These are phyloP conservation scores for Emmonsia crescens DNA, from an alignment of 2,329 filamentous ascomycete species.

Conservation along the genomic window DNA sequence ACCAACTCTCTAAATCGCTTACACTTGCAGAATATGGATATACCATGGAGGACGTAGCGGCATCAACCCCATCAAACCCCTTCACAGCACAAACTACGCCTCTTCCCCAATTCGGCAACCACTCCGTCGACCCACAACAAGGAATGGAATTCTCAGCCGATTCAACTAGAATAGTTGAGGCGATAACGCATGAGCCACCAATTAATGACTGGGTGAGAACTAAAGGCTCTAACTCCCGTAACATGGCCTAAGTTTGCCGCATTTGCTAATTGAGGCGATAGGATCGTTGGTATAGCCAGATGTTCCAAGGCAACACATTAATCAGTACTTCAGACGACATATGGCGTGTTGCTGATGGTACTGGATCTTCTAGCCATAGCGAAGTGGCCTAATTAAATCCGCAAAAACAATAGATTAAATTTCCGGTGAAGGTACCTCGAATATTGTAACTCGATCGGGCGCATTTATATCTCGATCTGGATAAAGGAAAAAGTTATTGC, in stretches of 20 bases:
- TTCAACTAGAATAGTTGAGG: conserved; percentile 4
- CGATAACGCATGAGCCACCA: conserved; percentile 1
- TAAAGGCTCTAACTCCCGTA: not conserved
- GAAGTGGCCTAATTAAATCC: not conserved
- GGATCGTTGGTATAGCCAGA: not conserved
- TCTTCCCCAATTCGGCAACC: not conserved
- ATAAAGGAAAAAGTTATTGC: no score
- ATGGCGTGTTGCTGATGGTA: not conserved
- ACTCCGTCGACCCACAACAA: not conserved
- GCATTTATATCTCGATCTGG: no score
- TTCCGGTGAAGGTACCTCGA: no score
- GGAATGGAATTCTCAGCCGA: not conserved
- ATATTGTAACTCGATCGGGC: no score
- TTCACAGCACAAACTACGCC: not conserved
- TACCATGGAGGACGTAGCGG: not conserved
- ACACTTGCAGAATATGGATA: not conserved
- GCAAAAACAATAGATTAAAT: no score
- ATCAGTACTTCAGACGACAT: not conserved
- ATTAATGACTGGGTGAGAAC: conserved; percentile 4
- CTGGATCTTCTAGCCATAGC: not conserved
- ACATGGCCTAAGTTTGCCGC: no score
- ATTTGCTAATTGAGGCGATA: not conserved
- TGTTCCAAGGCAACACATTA: not conserved
- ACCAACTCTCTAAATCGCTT: not conserved
- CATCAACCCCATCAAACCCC: not conserved